These are phyloP conservation scores for Penicillium sp. DNA, from an alignment of 2,329 filamentous ascomycete genomes.

Conservation along the genomic window DNA sequence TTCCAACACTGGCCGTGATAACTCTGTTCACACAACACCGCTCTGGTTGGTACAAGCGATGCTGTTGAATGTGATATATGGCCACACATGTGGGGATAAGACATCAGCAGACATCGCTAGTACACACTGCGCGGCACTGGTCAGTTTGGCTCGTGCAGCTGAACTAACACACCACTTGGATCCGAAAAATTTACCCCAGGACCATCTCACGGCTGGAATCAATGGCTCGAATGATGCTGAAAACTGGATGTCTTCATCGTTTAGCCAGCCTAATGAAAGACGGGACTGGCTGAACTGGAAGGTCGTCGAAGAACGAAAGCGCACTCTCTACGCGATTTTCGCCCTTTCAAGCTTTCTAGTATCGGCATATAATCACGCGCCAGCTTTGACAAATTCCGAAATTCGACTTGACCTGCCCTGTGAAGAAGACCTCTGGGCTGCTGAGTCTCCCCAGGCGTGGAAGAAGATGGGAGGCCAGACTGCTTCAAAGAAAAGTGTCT, in stretches of 20 bases:
- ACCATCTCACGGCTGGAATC: slow-evolving; percentile 51
- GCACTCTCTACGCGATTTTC: slow-evolving; percentile 89
- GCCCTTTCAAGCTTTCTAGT: slow-evolving; percentile 87
- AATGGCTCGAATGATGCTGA: slow-evolving; percentile 56
- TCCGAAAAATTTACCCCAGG: slow-evolving; percentile 37
- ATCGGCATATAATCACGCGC: slow-evolving; percentile 89
- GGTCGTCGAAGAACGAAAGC: slow-evolving; percentile 82
- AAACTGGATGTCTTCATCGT: slow-evolving; percentile 38
- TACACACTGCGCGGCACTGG: slow-evolving; percentile 85
- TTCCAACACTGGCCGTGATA: slow-evolving; percentile 56
- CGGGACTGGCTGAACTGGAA: slow-evolving; percentile 88
- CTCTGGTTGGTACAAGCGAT: slow-evolving; percentile 96
- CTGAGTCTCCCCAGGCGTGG: slow-evolving; percentile 81
- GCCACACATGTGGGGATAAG: slow-evolving; percentile 91
- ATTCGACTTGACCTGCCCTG: slow-evolving; percentile 87
- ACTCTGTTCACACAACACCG: slow-evolving; percentile 71
- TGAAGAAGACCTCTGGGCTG: slow-evolving; percentile 87
- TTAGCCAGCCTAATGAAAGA: slow-evolving; percentile 35
- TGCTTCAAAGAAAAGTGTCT: slow-evolving; percentile 69
- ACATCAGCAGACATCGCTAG: slow-evolving; percentile 87
- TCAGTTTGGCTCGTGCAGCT: slow-evolving; percentile 88
- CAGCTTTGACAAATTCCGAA: slow-evolving; percentile 90
- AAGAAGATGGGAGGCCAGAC: slow-evolving; percentile 72
- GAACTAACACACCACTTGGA: slow-evolving; percentile 61
- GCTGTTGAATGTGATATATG: slow-evolving; percentile 93